phyloP scores from a whole-genome alignment of 2,329 filamentous ascomycete species.

The Monilinia fructigena region DNA sequence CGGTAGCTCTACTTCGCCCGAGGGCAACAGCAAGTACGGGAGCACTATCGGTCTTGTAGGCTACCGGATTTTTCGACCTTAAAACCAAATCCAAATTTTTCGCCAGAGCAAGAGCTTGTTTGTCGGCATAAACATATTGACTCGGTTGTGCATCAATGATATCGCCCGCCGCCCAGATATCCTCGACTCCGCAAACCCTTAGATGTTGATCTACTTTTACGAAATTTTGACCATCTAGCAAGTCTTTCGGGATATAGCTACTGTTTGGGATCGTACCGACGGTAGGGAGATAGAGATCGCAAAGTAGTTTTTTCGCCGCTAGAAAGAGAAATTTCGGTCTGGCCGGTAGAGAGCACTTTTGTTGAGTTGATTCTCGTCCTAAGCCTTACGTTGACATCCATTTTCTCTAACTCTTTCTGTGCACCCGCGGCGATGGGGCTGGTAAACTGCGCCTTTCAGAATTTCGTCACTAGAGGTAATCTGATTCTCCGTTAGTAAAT shows the following conservation, averaged over 20 bases:
- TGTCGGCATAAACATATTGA: constrained; percentile 32
- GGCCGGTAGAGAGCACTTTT: constrained; percentile 43
- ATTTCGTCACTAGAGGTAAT: constrained; percentile 32
- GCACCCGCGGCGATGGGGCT: constrained; percentile 38
- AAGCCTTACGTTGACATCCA: constrained; percentile 51
- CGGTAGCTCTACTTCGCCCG: constrained; percentile 34
- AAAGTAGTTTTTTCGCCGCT: constrained; percentile 49
- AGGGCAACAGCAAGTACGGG: constrained; percentile 34
- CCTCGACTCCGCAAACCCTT: constrained; percentile 46
- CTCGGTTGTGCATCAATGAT: constrained; percentile 31
- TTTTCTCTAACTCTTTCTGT: constrained; percentile 50
- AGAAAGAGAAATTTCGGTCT: constrained; percentile 50
- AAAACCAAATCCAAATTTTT: constrained; percentile 37
- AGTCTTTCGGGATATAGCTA: constrained; percentile 48
- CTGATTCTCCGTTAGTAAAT: constrained; percentile 22
- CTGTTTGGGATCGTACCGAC: constrained; percentile 56
- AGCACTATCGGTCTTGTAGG: constrained; percentile 31
- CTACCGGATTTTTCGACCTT: constrained; percentile 29
- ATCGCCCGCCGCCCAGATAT: constrained; percentile 37
- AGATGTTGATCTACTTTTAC: constrained; percentile 53
- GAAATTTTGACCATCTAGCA: constrained; percentile 48
- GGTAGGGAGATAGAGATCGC: constrained; percentile 58
- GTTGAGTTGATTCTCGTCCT: constrained; percentile 45
- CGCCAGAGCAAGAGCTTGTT: constrained; percentile 29
- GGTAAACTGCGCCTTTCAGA: constrained; percentile 26